These are phyloP conservation scores for Claviceps quebecensis DNA, from an alignment of 2,329 filamentous ascomycete species.

Conservation along the genomic window DNA sequence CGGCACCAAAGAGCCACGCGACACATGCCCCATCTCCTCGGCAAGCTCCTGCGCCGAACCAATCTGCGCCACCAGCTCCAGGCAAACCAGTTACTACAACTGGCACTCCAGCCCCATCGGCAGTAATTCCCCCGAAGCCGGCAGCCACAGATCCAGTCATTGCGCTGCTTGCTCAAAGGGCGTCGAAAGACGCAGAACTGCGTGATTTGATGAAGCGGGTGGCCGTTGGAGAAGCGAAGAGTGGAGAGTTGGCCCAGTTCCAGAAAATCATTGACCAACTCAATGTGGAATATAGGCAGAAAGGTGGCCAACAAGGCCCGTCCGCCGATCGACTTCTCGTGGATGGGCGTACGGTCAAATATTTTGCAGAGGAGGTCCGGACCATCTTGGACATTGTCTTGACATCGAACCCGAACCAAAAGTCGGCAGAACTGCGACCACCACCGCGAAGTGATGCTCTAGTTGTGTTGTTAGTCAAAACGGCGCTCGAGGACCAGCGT, in stretches of 20 bases:
- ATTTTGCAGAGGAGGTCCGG: constrained; percentile 44
- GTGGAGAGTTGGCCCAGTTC: constrained; percentile 59
- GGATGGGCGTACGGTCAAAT: constrained; percentile 41
- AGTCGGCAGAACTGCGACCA: constrained; percentile 35
- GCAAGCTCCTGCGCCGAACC: constrained; percentile 2
- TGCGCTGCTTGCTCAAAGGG: constrained; percentile 61
- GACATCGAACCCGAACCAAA: constrained; percentile 43
- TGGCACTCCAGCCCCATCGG: background rate
- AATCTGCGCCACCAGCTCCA: constrained; percentile 5
- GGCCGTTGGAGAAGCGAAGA: constrained; percentile 57
- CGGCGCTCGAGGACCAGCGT: constrained; percentile 37
- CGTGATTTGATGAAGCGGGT: constrained; percentile 75
- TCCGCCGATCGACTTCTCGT: constrained; percentile 41
- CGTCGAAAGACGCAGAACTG: constrained; percentile 56
- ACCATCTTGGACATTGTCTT: constrained; percentile 45
- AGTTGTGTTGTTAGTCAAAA: constrained; percentile 42
- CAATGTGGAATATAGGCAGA: constrained; percentile 43
- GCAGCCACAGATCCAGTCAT: constrained; percentile 59
- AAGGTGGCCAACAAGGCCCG: constrained; percentile 34
- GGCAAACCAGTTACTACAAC: constrained; percentile 8
- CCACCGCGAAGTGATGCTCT: constrained; percentile 41
- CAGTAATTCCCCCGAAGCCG: constrained; percentile 11
- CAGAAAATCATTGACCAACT: constrained; percentile 72
- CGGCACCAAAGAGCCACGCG: constrained; percentile 8
- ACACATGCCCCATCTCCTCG: background rate